Base-by-base conservation (phyloP, 371 early-diverging fungal genomes). In the Zancudomyces culisetae region DNA sequence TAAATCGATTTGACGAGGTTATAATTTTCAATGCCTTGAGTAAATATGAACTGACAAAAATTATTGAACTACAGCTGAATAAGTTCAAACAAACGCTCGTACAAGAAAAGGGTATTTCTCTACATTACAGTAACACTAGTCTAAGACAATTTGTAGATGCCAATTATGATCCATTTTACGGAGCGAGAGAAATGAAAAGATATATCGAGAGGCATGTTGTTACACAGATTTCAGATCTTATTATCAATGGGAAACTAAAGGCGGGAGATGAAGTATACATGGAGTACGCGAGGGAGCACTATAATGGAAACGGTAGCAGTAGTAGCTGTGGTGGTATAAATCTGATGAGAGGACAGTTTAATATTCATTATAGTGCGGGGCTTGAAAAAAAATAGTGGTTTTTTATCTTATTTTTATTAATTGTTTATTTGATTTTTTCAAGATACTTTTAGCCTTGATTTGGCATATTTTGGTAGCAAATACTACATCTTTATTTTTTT, bases 1-100 rank as follows among this genome's bases (percentile, higher is more conserved):
- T 90, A 22, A 90, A 90, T 66, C 71, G 90, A 10, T 78, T 90
- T 29, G 87, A 86, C 52, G 81, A 82, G 53, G 76, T 87, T 48
- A 71, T 85, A n/a, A 62, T 84, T 46, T 90, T 90, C 69, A 70
- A 77, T 45, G 70, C 78, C 21, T 70, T 90, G 12, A 55, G 56
- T 15, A 47, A 54, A 27, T 45, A 35, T 21, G 62, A 73, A 27
- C 70, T 87, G 28, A 57, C 60, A 27, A 56, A 68, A 35, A 87
- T 89, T 43, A 75, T 82, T 28, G 59, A 58, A 23, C 67, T 78
- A 52, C 83, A 81, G 62, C 61, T 85, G 1, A 49, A 51, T 2
- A 60, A 70, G 24, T 70, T 90, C 35, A 68, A 63, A 43, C 62
- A 67, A 59, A 73, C 78, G n/a, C 64, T 87, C 26, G n/a, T n/a